Conservation (phyloP, 345 rosid species). For the Dipteronia dyeriana region DNA sequence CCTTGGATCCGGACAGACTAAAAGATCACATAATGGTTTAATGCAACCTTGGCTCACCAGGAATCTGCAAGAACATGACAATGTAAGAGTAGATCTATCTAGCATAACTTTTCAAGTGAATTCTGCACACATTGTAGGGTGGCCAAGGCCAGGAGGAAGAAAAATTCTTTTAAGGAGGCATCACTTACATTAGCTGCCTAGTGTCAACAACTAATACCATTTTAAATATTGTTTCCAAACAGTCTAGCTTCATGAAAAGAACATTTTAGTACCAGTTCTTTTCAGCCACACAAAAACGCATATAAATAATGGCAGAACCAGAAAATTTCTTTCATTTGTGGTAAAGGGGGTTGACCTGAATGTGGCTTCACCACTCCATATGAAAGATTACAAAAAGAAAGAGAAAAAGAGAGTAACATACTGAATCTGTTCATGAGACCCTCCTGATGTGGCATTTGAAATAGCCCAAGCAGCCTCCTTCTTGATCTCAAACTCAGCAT, state of each 20-base stretch:
- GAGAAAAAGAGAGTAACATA: slow-evolving; percentile 25
- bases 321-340: background rate
- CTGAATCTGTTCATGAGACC: slow-evolving; percentile 85
- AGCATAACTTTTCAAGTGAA: background rate
- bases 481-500: slow-evolving; percentile 83
- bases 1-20: slow-evolving; percentile 76
- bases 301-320: background rate
- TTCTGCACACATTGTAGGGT: background rate
- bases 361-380: background rate
- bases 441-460: slow-evolving; percentile 90
- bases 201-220: background rate
- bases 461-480: slow-evolving; percentile 93
- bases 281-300: background rate
- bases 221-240: background rate
- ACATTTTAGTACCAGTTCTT: background rate
- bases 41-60: slow-evolving; percentile 77
- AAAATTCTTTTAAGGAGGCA: background rate
- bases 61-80: slow-evolving; percentile 43
- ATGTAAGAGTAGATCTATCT: slow-evolving; percentile 1
- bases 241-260: background rate
- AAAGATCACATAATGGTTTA: slow-evolving; percentile 83
- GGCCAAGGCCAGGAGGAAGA: background rate
- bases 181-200: background rate
- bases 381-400: background rate
- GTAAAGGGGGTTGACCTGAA: background rate